phyloP scores from a whole-genome alignment of 2,329 filamentous ascomycete species.

The Calonectria montana region DNA sequence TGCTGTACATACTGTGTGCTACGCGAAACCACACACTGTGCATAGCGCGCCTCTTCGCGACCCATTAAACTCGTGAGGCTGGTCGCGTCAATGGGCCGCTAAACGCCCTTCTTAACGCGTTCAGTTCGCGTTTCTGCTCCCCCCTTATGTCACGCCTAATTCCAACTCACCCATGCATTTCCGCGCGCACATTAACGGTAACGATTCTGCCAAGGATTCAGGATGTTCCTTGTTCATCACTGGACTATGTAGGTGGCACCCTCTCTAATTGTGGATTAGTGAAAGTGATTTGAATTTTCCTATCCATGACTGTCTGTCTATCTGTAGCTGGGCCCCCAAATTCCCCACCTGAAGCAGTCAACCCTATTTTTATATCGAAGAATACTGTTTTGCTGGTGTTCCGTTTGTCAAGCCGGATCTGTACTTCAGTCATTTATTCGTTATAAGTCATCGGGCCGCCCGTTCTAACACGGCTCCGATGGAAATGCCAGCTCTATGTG shows the following conservation, averaged over 20 bases:
- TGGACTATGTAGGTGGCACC: background rate
- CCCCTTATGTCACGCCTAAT: slow-evolving; percentile 28
- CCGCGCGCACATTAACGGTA: slow-evolving; percentile 4
- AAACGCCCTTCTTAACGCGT: slow-evolving; percentile 41
- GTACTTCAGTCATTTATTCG: slow-evolving; percentile 14
- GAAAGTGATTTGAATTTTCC: background rate
- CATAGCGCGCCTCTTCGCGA: background rate
- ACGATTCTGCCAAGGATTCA: background rate
- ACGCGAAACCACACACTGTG: background rate
- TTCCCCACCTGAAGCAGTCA: background rate
- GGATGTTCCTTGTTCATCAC: background rate
- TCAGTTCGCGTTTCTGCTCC: slow-evolving; percentile 26
- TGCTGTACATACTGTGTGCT: too few species aligned
- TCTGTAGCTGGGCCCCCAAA: background rate
- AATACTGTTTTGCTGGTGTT: background rate
- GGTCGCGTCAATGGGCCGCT: slow-evolving; percentile 11
- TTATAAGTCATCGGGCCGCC: slow-evolving; percentile 40
- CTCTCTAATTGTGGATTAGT: background rate
- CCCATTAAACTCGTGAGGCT: slow-evolving; percentile 15
- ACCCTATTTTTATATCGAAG: background rate
- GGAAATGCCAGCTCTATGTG: slow-evolving; percentile 37
- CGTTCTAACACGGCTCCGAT: slow-evolving; percentile 35
- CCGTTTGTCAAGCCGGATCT: background rate
- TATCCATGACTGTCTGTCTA: background rate
- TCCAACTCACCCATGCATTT: slow-evolving; percentile 26